Conservation (phyloP, 441 rosid genomes). For the Pelargonium fulgidum region DNA sequence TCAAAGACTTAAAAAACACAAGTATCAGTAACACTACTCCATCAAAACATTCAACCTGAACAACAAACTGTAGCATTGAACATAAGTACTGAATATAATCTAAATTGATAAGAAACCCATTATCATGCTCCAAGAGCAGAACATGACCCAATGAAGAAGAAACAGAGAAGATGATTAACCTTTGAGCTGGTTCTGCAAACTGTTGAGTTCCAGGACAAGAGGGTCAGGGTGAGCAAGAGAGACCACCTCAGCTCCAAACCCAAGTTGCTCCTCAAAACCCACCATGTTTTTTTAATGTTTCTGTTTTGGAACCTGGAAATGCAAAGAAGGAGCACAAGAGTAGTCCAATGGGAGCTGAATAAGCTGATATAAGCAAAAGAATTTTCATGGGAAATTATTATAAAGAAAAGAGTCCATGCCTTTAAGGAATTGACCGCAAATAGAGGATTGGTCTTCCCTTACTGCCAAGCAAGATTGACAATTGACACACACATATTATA, state of each 20-base stretch:
- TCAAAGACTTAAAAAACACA: too few relatives aligned
- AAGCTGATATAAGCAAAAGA: slow-evolving; percentile 11
- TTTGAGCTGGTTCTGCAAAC: slow-evolving; percentile 62
- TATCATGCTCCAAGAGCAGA: not conserved
- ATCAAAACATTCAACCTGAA: too few relatives aligned
- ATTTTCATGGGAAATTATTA: slow-evolving; percentile 11
- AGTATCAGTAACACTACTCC: too few relatives aligned
- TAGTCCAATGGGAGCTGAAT: not conserved
- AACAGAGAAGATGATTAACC: slow-evolving; percentile 30
- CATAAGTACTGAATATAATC: too few relatives aligned
- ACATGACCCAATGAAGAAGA: not conserved
- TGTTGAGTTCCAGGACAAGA: slow-evolving; percentile 53
- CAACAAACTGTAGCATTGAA: too few relatives aligned
- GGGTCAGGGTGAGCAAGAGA: slow-evolving; percentile 46
- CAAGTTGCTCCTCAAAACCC: slow-evolving; percentile 31
- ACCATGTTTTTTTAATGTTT: slow-evolving; percentile 25
- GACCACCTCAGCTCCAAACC: slow-evolving; percentile 30
- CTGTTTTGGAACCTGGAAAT: slow-evolving; percentile 2
- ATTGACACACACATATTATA: slow-evolving; percentile 7
- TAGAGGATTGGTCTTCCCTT: slow-evolving; percentile 41
- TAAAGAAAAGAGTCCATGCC: slow-evolving; percentile 34
- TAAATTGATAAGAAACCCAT: too few relatives aligned
- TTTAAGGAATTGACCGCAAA: slow-evolving; percentile 52
- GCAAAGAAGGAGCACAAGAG: not conserved
- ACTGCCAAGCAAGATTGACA: slow-evolving; percentile 51